These are phyloP conservation scores for Calonectria fujianensis DNA, from an alignment of 2,329 filamentous ascomycete species.

Conservation along the genomic window DNA sequence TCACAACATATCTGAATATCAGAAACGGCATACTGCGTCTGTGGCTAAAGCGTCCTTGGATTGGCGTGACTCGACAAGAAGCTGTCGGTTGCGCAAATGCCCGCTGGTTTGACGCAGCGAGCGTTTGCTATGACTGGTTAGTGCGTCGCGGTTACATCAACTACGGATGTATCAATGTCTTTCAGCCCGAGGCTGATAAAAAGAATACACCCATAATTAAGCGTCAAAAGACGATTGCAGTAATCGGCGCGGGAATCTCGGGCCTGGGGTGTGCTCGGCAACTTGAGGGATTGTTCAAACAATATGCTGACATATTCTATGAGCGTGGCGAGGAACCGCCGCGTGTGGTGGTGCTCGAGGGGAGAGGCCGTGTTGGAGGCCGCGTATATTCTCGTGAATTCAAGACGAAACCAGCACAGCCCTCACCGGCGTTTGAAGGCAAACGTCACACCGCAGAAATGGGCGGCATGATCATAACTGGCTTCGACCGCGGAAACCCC, in stretches of 20 bases:
- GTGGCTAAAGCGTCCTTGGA: conserved; percentile 91
- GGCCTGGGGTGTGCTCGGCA: conserved; percentile 95
- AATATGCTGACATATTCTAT: conserved; percentile 82
- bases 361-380: conserved; percentile 89
- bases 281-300: conserved; percentile 87
- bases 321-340: conserved; percentile 81
- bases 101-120: conserved; percentile 92
- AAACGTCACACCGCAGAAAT: conserved; percentile 90
- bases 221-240: conserved; percentile 83
- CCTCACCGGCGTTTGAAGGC: conserved; percentile 71
- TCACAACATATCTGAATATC: conserved; percentile 97
- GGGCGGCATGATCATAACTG: conserved; percentile 98
- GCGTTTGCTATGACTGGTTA: conserved; percentile 94
- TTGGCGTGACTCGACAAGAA: conserved; percentile 87
- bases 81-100: conserved; percentile 92
- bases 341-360: conserved; percentile 88
- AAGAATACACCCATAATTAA: conserved; percentile 60
- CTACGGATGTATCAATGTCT: conserved; percentile 88
- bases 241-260: conserved; percentile 96
- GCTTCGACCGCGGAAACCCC: conserved; percentile 96
- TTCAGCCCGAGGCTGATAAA: conserved; percentile 64
- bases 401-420: conserved; percentile 73
- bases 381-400: conserved; percentile 90
- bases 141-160: conserved; percentile 95
- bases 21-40: conserved; percentile 93